Evolutionary conservation across 768 basidiomycete genomes (phyloP).

Genomic region (Tulasnella sp.): DNA sequence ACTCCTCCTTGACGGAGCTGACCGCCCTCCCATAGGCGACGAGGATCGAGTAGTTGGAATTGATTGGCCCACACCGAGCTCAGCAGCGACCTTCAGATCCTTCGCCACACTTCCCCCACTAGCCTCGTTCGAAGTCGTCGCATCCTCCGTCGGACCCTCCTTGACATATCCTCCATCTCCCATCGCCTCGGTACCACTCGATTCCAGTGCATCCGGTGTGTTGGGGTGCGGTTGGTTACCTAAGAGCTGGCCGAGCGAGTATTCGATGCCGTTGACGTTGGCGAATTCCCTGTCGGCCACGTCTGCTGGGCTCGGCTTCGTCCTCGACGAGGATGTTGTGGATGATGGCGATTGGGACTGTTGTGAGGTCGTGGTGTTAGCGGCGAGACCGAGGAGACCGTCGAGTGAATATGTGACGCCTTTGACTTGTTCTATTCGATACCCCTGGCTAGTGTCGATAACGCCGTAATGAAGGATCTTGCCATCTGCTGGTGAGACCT

Average conservation of each 20-base stretch:
- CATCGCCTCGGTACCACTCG: too few relatives aligned
- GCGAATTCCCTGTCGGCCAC: constrained; percentile 88
- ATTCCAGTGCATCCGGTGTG: constrained; percentile 15
- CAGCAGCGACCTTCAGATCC: constrained; percentile 57
- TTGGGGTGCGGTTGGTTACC: constrained; percentile 31
- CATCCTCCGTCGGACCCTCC: constrained; percentile 43
- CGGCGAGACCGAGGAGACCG: constrained; percentile 63
- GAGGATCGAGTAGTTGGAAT: constrained; percentile 6
- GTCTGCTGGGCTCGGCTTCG: constrained; percentile 40
- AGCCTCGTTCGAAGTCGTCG: constrained; percentile 43
- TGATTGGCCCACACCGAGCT: constrained; percentile 43
- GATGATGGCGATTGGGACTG: constrained; percentile 17
- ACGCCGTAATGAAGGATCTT: constrained; percentile 84
- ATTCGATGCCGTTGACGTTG: constrained; percentile 92
- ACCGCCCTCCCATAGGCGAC: constrained; percentile 18
- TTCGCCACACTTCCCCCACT: constrained; percentile 49
- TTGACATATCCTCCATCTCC: too few relatives aligned
- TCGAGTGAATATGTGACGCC: constrained; percentile 95
- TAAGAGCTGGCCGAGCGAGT: constrained; percentile 82
- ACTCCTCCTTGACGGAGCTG: constrained; percentile 20
- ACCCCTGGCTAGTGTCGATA: constrained; percentile 43
- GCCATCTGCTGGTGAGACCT: constrained; percentile 94
- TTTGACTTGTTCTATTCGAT: constrained; percentile 90
- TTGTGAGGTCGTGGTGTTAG: constrained; percentile 31
- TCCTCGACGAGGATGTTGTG: too few relatives aligned